Percentiles rank a stretch among this genome's conserved stretches.
phyloP scores from a whole-genome alignment of 73 alveolate genomes.

The Blepharisma japonicum region DNA sequence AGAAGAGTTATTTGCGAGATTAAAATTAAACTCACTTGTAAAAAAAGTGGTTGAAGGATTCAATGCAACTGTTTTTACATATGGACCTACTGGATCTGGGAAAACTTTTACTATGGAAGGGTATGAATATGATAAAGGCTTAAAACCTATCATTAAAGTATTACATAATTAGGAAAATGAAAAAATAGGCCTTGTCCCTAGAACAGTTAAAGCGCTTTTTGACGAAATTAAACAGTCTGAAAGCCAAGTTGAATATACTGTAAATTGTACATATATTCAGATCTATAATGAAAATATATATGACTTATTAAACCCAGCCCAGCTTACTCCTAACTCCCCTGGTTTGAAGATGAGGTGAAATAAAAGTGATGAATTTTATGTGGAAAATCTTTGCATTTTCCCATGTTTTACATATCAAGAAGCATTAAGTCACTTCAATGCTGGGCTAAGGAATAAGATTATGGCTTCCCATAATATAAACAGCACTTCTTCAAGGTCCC shows the following conservation, averaged over 20 bases:
- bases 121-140: constrained; percentile 33
- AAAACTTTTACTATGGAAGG: constrained; percentile 96
- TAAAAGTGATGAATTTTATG: constrained; percentile 64
- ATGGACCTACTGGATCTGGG: constrained; percentile 98
- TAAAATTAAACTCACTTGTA: constrained; percentile 58
- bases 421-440: constrained; percentile 61
- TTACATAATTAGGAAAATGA: not conserved
- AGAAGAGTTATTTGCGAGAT: constrained; percentile 57
- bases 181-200: not conserved
- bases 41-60: constrained; percentile 82
- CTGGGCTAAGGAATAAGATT: constrained; percentile 82
- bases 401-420: constrained; percentile 64
- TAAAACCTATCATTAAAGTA: not conserved
- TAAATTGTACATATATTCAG: constrained; percentile 58
- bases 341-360: constrained; percentile 85
- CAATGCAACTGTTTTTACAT: constrained; percentile 90
- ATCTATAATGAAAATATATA: constrained; percentile 63
- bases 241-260: constrained; percentile 43
- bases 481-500: constrained; percentile 87
- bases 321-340: not conserved
- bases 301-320: constrained; percentile 40
- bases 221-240: not conserved
- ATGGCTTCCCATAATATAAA: constrained; percentile 94
- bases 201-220: not conserved
- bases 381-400: constrained; percentile 69